These are phyloP conservation scores for Saccharomycopsis sp. DNA, from an alignment of 805 yeast genomes.

Conservation along the genomic window DNA sequence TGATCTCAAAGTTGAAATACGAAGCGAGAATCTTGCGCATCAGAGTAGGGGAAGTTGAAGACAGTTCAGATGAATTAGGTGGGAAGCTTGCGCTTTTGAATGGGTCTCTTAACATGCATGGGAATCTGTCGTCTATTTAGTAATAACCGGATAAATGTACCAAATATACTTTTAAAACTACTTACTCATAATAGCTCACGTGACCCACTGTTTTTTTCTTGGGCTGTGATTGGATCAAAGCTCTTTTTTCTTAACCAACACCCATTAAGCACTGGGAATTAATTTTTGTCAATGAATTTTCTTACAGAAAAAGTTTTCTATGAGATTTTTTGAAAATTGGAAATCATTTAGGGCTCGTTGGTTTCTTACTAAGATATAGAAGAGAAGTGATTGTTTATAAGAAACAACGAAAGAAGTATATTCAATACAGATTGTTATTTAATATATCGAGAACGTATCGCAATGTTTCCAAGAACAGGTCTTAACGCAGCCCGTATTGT, in stretches of 20 bases:
- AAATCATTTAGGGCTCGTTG: not conserved
- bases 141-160: too few relatives aligned
- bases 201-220: not conserved
- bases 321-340: not conserved
- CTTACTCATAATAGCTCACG: too few relatives aligned
- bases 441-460: not conserved
- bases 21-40: slow-evolving; percentile 54
- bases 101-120: too few relatives aligned
- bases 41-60: slow-evolving; percentile 63
- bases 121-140: too few relatives aligned
- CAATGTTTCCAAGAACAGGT: slow-evolving; percentile 28
- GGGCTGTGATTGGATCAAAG: not conserved
- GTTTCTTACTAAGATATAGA: not conserved
- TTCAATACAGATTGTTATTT: not conserved
- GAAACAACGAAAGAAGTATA: not conserved
- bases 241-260: not conserved
- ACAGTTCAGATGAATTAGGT: slow-evolving; percentile 29
- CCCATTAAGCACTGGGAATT: too few relatives aligned
- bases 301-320: not conserved
- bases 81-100: slow-evolving; percentile 8
- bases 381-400: not conserved
- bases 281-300: not conserved
- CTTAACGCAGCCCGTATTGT: slow-evolving; percentile 30
- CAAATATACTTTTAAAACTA: too few relatives aligned
- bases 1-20: slow-evolving; percentile 56